Conservation (phyloP, 2,329 filamentous ascomycete genomes). For the Trichoderma guizhouense region DNA sequence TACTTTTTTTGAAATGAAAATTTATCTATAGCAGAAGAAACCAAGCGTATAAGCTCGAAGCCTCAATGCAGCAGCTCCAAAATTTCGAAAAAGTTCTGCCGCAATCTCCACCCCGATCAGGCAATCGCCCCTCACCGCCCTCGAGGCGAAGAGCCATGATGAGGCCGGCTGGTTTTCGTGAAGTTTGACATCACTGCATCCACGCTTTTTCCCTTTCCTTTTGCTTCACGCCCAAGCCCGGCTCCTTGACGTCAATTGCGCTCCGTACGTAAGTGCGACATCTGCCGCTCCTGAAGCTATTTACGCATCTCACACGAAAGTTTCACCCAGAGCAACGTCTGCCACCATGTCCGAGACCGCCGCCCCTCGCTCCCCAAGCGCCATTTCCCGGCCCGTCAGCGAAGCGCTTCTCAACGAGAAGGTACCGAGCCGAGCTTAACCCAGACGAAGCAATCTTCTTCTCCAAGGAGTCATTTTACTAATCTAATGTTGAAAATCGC, state of each 20-base stretch:
- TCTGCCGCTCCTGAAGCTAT: neutral
- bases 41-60: neutral
- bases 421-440: constrained; percentile 53
- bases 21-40: neutral
- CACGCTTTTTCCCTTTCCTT: constrained; percentile 28
- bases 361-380: constrained; percentile 52
- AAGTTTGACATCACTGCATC: constrained; percentile 35
- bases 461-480: constrained; percentile 22
- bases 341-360: constrained; percentile 54
- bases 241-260: constrained; percentile 21
- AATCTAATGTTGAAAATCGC: neutral
- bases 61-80: constrained; percentile 27
- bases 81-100: constrained; percentile 49
- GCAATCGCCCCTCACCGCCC: constrained; percentile 40
- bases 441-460: constrained; percentile 5
- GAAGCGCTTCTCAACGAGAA: constrained; percentile 99
- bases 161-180: constrained; percentile 38
- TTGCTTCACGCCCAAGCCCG: constrained; percentile 25
- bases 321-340: constrained; percentile 2
- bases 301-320: neutral
- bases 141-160: constrained; percentile 33
- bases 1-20: neutral
- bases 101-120: constrained; percentile 25
- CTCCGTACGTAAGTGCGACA: constrained; percentile 17
- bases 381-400: constrained; percentile 82